A percentile compares a stretch with the other conserved stretches of the same genome.
Conservation (phyloP, 2,329 filamentous ascomycete genomes). For the Aspergillus brunneoviolaceus region DNA sequence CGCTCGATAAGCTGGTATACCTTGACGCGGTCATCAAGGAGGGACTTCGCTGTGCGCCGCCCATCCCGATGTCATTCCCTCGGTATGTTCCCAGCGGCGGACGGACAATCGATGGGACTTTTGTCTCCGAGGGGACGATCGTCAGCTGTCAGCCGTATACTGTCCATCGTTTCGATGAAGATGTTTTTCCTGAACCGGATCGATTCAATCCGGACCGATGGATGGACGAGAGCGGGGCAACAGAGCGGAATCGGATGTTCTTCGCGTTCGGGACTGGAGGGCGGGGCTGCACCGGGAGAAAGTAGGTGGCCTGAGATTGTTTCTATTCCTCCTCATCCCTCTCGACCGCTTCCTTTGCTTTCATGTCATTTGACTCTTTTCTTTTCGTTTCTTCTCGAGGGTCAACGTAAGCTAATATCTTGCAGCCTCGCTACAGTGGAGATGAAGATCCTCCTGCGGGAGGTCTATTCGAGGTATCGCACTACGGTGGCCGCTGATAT, state of each 20-base stretch:
- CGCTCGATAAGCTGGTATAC: slow-evolving; percentile 50
- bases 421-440: slow-evolving; percentile 61
- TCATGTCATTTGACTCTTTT: not conserved
- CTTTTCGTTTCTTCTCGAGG: not conserved
- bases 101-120: slow-evolving; percentile 43
- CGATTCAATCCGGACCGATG: slow-evolving; percentile 36
- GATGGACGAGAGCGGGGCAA: slow-evolving; percentile 33
- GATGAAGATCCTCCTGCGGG: slow-evolving; percentile 66
- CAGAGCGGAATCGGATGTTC: slow-evolving; percentile 54
- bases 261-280: slow-evolving; percentile 68
- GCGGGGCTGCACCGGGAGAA: slow-evolving; percentile 55
- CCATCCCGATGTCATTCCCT: slow-evolving; percentile 54
- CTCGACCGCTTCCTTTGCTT: slow-evolving; percentile 18
- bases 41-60: slow-evolving; percentile 57
- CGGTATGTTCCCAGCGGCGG: slow-evolving; percentile 40
- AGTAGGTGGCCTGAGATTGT: slow-evolving; percentile 49
- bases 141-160: slow-evolving; percentile 43
- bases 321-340: no score
- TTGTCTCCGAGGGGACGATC: slow-evolving; percentile 35
- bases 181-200: slow-evolving; percentile 32
- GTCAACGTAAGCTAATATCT: not conserved
- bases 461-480: slow-evolving; percentile 59
- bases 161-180: slow-evolving; percentile 32
- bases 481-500: slow-evolving; percentile 57
- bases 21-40: slow-evolving; percentile 65